phyloP scores from a whole-genome alignment of 2,329 filamentous ascomycete genomes.

The Cordyceps cateniannulata region DNA sequence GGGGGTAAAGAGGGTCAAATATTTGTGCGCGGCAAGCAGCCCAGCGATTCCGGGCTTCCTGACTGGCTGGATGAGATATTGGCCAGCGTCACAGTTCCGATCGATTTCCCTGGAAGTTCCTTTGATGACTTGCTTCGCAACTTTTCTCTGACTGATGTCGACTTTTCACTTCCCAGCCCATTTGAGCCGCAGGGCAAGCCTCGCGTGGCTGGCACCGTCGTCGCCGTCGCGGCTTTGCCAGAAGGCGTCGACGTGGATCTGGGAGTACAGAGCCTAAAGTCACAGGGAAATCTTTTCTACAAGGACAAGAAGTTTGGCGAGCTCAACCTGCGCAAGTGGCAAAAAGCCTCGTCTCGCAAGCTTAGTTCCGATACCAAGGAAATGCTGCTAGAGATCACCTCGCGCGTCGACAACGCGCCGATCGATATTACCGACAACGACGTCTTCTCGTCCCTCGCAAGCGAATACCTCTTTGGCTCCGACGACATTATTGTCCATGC shows the following conservation, averaged over 20 bases:
- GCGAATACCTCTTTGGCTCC: slow-evolving; percentile 69
- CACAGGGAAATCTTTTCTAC: slow-evolving; percentile 76
- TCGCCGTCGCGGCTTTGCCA: slow-evolving; percentile 72
- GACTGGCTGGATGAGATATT: slow-evolving; percentile 77
- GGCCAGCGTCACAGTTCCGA: slow-evolving; percentile 72
- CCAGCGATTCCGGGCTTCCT: slow-evolving; percentile 62
- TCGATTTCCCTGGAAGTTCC: slow-evolving; percentile 75
- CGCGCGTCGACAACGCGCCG: slow-evolving; percentile 70
- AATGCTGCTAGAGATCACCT: slow-evolving; percentile 65
- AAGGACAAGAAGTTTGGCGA: slow-evolving; percentile 70
- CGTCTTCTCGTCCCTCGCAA: slow-evolving; percentile 74
- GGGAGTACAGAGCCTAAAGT: slow-evolving; percentile 68
- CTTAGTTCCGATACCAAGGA: slow-evolving; percentile 49
- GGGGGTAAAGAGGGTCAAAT: slow-evolving; percentile 71
- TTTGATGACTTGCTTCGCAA: slow-evolving; percentile 81
- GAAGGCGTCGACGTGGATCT: slow-evolving; percentile 82
- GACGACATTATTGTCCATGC: slow-evolving; percentile 66
- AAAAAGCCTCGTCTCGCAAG: slow-evolving; percentile 73
- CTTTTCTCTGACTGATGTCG: slow-evolving; percentile 77
- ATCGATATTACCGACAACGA: slow-evolving; percentile 75
- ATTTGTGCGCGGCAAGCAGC: slow-evolving; percentile 73
- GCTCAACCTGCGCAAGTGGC: slow-evolving; percentile 75
- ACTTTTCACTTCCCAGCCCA: slow-evolving; percentile 78
- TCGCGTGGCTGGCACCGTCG: slow-evolving; percentile 74
- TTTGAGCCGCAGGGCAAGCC: slow-evolving; percentile 68